Base-by-base conservation (phyloP, 1,284 basidiomycete species). In the Porogramme epimiltina region DNA sequence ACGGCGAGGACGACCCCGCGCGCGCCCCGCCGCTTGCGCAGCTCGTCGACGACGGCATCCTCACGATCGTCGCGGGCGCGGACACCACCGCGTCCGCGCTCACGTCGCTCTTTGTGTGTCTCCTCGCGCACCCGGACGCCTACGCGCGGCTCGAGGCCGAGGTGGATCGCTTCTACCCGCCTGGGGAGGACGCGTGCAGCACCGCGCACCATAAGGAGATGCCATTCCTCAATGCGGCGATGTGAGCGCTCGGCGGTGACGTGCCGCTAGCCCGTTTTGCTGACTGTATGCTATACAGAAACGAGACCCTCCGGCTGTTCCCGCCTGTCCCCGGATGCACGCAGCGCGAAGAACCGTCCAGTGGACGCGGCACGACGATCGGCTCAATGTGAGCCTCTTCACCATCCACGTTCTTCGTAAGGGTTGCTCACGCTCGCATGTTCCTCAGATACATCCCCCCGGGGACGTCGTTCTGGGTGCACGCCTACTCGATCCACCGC, bases 241-340 rank as follows among this genome's bases (percentile, higher is more conserved):
- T 66, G 66, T 68, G 38, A 46, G 62, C 61, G 16, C 9, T 37
- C 10, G 9, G 15, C 25, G 8, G 13, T 16, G 5, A 28, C 36
- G 3, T n/a, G 19, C 2, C 25, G 1, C 54, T 33, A 58, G 57
- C 50, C 57, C 60, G 59, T 64, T 55, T 10, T 25, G 3, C 6
- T 9, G 3, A 28, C 22, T 43, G 2, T 47, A 1, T 24, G 15
- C 28, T 42, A 48, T 57, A 24, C 61, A 86, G 83, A 53, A 81
- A 84, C 38, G 84, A 87, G 62, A 65, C 74, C 0, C 60, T 86
- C 37, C 72, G 85, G 39, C 66, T 86, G 31, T 73, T 74, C 37
- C 80, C 84, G 16, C 72, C 82, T 13, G 68, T 83, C 11, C 72
- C 76, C 10, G 77, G 34, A 5, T 37, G 34, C 37, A 73, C 78